These are phyloP conservation scores for Colletotrichum sidae DNA, from an alignment of 2,329 filamentous ascomycete species.

Conservation along the genomic window DNA sequence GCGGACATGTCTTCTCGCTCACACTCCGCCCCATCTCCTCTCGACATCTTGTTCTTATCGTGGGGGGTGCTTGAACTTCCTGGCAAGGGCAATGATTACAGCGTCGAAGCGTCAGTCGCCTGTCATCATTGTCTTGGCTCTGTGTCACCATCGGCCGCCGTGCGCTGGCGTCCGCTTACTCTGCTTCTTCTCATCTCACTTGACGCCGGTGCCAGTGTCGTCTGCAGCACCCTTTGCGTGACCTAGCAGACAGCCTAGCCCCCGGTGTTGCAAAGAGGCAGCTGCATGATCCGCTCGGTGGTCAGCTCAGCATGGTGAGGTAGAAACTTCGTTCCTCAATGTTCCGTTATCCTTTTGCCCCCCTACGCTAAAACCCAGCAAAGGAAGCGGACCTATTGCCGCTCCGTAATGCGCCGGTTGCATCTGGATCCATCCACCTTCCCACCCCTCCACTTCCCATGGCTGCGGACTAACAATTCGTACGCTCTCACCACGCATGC, in stretches of 20 bases:
- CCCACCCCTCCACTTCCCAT: slow-evolving; percentile 31
- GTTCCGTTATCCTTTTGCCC: slow-evolving; percentile 6
- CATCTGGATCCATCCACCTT: slow-evolving; percentile 22
- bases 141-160: slow-evolving; percentile 31
- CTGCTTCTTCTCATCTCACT: slow-evolving; percentile 24
- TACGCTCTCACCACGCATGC: slow-evolving; percentile 7
- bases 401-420: slow-evolving; percentile 26
- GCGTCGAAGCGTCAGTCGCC: background rate
- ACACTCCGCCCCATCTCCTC: background rate
- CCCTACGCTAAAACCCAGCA: background rate
- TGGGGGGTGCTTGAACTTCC: slow-evolving; percentile 20
- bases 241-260: slow-evolving; percentile 9
- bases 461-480: slow-evolving; percentile 8
- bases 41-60: background rate
- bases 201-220: slow-evolving; percentile 24
- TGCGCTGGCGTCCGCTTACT: slow-evolving; percentile 24
- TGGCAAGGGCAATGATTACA: slow-evolving; percentile 5
- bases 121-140: slow-evolving; percentile 29
- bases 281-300: slow-evolving; percentile 24
- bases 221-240: slow-evolving; percentile 33
- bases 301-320: slow-evolving; percentile 35
- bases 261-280: slow-evolving; percentile 23
- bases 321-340: slow-evolving; percentile 14
- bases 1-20: background rate
- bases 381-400: slow-evolving; percentile 15